Conservation (phyloP, 2,329 filamentous ascomycete genomes). For the Cyphellophora europaea region DNA sequence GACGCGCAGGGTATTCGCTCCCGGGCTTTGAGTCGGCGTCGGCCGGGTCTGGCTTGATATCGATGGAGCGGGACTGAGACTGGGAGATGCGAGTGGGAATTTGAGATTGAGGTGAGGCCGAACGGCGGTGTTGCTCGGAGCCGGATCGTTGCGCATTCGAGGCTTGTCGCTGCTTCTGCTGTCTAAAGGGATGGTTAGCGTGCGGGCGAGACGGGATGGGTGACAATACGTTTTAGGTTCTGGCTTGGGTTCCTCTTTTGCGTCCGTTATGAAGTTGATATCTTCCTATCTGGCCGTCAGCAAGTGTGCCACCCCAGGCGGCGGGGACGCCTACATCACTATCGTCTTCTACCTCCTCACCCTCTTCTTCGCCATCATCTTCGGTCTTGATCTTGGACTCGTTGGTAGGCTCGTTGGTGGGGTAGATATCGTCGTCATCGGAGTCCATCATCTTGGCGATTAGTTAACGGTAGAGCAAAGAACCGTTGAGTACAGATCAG, state of each 20-base stretch:
- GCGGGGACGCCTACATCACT: slow-evolving; percentile 24
- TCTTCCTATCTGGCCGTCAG: slow-evolving; percentile 28
- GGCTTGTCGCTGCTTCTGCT: slow-evolving; percentile 25
- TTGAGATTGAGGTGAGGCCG: slow-evolving; percentile 25
- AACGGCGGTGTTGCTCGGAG: slow-evolving; percentile 25
- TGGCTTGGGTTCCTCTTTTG: slow-evolving; percentile 30
- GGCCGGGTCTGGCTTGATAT: slow-evolving; percentile 16
- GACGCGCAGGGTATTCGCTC: slow-evolving; percentile 56
- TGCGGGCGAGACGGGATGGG: slow-evolving; percentile 1
- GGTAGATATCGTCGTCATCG: slow-evolving; percentile 3
- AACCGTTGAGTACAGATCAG: no score
- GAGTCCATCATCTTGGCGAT: slow-evolving; percentile 1
- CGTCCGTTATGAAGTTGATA: slow-evolving; percentile 41
- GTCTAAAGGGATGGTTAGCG: slow-evolving; percentile 11
- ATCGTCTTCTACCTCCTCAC: slow-evolving; percentile 22
- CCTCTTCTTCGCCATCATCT: slow-evolving; percentile 12
- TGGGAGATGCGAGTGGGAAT: slow-evolving; percentile 7
- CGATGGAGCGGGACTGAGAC: slow-evolving; percentile 16
- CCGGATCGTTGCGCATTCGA: slow-evolving; percentile 28
- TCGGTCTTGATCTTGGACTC: slow-evolving; percentile 1
- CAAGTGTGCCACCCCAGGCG: slow-evolving; percentile 27
- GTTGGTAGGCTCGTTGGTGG: not conserved
- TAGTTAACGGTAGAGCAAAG: no score
- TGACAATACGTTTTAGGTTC: slow-evolving; percentile 27
- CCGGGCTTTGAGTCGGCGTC: slow-evolving; percentile 39